Conservation (phyloP, 495 filamentous ascomycete species). For the Lasiosphaeria hispida region DNA sequence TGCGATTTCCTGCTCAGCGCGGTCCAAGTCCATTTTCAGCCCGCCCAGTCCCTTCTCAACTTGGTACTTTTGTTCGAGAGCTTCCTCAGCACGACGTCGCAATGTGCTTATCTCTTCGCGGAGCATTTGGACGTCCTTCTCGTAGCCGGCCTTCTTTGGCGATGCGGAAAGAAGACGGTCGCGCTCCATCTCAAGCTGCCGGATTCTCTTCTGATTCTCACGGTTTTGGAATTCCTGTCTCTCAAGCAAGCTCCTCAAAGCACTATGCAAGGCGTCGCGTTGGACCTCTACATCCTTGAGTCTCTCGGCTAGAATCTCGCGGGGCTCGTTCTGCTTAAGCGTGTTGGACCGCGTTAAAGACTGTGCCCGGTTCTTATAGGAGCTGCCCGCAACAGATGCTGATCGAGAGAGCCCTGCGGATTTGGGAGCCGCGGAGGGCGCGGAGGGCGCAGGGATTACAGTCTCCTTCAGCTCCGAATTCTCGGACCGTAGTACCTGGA, state of each 20-base stretch:
- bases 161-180: slow-evolving; percentile 67
- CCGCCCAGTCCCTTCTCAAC: slow-evolving; percentile 91
- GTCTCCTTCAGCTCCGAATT: slow-evolving; percentile 44
- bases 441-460: too few species aligned
- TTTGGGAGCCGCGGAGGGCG: slow-evolving; percentile 19
- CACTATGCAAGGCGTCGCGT: slow-evolving; percentile 84
- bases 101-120: slow-evolving; percentile 82
- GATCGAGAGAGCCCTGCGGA: slow-evolving; percentile 41
- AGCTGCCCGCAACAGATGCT: slow-evolving; percentile 40
- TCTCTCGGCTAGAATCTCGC: slow-evolving; percentile 73
- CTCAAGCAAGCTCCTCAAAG: slow-evolving; percentile 81
- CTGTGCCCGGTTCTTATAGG: slow-evolving; percentile 29
- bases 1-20: slow-evolving; percentile 86
- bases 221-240: slow-evolving; percentile 78
- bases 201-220: slow-evolving; percentile 75
- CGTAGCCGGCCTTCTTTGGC: slow-evolving; percentile 72
- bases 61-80: slow-evolving; percentile 93
- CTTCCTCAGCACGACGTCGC: slow-evolving; percentile 87
- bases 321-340: slow-evolving; percentile 60
- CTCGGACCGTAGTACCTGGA: slow-evolving; percentile 65
- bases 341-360: slow-evolving; percentile 58
- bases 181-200: slow-evolving; percentile 72
- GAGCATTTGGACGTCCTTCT: slow-evolving; percentile 73
- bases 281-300: slow-evolving; percentile 91
- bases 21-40: slow-evolving; percentile 95